Evolutionary conservation across 139 green algal genomes (phyloP).

Genomic region (Bryopsis sp.): DNA sequence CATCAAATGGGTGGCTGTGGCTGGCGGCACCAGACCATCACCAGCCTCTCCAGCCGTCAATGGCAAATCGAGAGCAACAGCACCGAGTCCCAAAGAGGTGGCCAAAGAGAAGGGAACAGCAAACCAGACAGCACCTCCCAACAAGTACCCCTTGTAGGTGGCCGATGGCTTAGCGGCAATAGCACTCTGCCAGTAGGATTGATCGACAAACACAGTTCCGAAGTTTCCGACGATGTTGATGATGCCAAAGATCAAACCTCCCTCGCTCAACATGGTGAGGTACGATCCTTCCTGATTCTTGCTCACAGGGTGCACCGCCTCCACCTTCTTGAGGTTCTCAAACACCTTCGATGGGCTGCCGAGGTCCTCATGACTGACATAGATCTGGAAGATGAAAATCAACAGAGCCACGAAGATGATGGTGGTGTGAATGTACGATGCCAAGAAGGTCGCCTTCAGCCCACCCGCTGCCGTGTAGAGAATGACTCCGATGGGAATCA

Average conservation of each 20-base stretch:
- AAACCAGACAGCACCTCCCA: constrained; percentile 85
- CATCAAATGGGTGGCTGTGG: constrained; percentile 66
- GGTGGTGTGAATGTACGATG: constrained; percentile 75
- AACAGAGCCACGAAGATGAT: constrained; percentile 79
- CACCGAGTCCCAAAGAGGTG: constrained; percentile 77
- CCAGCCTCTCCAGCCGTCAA: constrained; percentile 59
- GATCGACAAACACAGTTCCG: constrained; percentile 86
- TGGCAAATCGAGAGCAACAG: constrained; percentile 77
- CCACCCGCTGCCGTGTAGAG: constrained; percentile 84
- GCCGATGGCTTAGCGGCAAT: constrained; percentile 78
- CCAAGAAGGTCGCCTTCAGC: constrained; percentile 87
- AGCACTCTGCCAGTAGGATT: constrained; percentile 82
- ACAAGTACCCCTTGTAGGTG: constrained; percentile 72
- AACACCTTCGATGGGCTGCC: constrained; percentile 53
- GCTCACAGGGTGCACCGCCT: constrained; percentile 38
- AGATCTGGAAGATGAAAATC: constrained; percentile 78
- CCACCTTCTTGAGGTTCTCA: constrained; percentile 41
- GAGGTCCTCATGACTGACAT: constrained; percentile 37
- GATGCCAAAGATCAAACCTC: constrained; percentile 86
- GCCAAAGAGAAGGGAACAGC: constrained; percentile 90
- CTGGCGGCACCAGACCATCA: constrained; percentile 74
- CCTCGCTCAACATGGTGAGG: constrained; percentile 81
- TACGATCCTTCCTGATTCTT: constrained; percentile 78
- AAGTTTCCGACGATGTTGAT: constrained; percentile 97
- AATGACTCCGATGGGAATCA: constrained; percentile 67